Evolutionary conservation across 176 grass and related monocot species (phyloP).

Genomic region (Otatea glauca): DNA sequence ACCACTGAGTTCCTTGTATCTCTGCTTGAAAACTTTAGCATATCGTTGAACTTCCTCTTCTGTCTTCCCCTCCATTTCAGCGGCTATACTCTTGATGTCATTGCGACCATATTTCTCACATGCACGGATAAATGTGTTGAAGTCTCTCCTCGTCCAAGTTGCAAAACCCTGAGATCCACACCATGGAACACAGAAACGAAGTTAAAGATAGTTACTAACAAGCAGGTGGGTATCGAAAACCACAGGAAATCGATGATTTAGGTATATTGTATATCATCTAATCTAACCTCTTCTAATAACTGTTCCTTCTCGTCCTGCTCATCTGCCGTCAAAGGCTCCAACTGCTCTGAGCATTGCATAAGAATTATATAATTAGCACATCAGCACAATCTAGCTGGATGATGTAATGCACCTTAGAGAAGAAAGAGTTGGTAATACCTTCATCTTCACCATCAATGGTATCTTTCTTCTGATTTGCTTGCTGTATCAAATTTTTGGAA

Average conservation of each 20-base stretch:
- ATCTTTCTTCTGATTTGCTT: constrained; percentile 90
- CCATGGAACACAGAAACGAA: constrained; percentile 4
- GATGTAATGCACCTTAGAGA: constrained; percentile 21
- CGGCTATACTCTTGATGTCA: constrained; percentile 91
- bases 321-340: constrained; percentile 81
- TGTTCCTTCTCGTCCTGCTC: constrained; percentile 93
- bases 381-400: constrained; percentile 28
- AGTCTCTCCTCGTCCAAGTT: constrained; percentile 91
- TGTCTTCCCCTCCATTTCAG: constrained; percentile 93
- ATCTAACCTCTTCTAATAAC: constrained; percentile 74
- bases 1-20: constrained; percentile 96
- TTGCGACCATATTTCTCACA: constrained; percentile 96
- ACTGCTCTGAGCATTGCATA: constrained; percentile 59
- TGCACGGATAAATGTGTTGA: constrained; percentile 91
- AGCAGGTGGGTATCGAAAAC: neutral
- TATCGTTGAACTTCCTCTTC: constrained; percentile 97
- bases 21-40: constrained; percentile 83
- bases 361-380: constrained; percentile 44
- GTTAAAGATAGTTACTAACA: neutral
- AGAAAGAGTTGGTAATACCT: constrained; percentile 52
- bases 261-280: neutral
- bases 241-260: neutral
- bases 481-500: constrained; percentile 58
- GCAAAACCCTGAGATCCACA: constrained; percentile 77
- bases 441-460: constrained; percentile 95